phyloP scores from a whole-genome alignment of 1,284 basidiomycete genomes.

The Cryptococcus sp. region DNA sequence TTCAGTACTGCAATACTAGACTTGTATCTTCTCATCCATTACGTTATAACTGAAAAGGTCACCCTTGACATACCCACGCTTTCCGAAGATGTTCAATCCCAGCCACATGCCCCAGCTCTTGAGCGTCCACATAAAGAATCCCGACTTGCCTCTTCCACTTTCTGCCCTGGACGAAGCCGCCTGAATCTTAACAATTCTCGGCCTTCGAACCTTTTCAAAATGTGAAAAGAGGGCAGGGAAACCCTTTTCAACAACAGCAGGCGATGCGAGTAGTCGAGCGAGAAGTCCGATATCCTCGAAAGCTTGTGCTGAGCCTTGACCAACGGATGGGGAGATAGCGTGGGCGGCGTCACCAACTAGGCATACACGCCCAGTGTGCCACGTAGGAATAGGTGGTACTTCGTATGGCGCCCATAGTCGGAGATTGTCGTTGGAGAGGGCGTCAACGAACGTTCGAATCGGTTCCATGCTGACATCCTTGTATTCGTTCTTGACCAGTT shows the following conservation, averaged over 20 bases:
- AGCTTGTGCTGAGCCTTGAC: conserved; percentile 16
- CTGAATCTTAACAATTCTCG: neutral
- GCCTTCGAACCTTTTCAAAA: neutral
- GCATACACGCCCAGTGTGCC: conserved; percentile 10
- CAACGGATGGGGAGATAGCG: conserved; percentile 16
- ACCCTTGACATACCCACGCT: neutral
- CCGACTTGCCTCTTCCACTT: neutral
- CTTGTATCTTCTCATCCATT: neutral
- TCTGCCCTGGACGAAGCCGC: neutral
- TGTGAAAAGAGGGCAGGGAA: neutral
- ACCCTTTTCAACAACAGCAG: neutral
- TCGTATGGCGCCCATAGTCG: conserved; percentile 20
- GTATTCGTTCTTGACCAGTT: conserved; percentile 15
- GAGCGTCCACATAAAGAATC: neutral
- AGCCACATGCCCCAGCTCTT: neutral
- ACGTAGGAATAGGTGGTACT: conserved; percentile 14
- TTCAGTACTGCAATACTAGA: neutral
- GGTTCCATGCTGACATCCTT: conserved; percentile 12
- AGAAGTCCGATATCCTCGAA: conserved; percentile 25
- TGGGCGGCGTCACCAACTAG: conserved; percentile 24
- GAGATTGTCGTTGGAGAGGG: conserved; percentile 3
- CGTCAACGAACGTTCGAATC: conserved; percentile 13
- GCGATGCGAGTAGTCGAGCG: conserved; percentile 9
- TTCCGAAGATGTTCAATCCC: neutral
- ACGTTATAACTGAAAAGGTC: neutral